Conservation (phyloP, 805 yeast species). For the Huiozyma sinensis region DNA sequence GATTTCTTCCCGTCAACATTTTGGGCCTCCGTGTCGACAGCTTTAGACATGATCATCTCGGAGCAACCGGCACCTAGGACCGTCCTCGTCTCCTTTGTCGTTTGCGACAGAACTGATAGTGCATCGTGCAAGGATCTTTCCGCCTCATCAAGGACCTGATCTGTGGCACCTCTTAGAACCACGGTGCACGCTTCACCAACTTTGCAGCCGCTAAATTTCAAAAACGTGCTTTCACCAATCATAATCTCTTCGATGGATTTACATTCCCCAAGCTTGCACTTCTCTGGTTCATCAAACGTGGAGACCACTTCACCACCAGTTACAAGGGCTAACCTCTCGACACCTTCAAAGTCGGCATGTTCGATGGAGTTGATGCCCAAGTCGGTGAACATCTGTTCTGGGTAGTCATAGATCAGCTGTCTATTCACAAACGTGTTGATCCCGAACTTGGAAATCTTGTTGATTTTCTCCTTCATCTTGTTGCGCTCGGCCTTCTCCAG, state of each 20-base stretch:
- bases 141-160: constrained; percentile 90
- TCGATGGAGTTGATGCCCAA: constrained; percentile 83
- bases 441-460: constrained; percentile 77
- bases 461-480: constrained; percentile 85
- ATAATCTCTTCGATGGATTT: constrained; percentile 82
- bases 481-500: constrained; percentile 88
- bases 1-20: constrained; percentile 89
- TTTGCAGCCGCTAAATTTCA: constrained; percentile 89
- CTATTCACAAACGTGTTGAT: constrained; percentile 89
- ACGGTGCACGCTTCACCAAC: constrained; percentile 95
- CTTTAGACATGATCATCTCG: constrained; percentile 93
- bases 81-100: constrained; percentile 84
- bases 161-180: constrained; percentile 94
- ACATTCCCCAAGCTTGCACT: constrained; percentile 79
- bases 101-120: constrained; percentile 85
- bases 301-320: constrained; percentile 98
- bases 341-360: constrained; percentile 97
- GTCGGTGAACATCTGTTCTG: constrained; percentile 89
- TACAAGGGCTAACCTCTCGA: constrained; percentile 89
- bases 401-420: constrained; percentile 95
- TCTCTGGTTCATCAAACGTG: constrained; percentile 86
- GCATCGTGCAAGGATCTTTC: constrained; percentile 97
- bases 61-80: constrained; percentile 93
- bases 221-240: constrained; percentile 85
- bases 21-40: constrained; percentile 87